Evolutionary conservation across 225 moss, liverwort and hornwort genomes (phyloP).

Genomic region (Rhytidiadelphus loreus): DNA sequence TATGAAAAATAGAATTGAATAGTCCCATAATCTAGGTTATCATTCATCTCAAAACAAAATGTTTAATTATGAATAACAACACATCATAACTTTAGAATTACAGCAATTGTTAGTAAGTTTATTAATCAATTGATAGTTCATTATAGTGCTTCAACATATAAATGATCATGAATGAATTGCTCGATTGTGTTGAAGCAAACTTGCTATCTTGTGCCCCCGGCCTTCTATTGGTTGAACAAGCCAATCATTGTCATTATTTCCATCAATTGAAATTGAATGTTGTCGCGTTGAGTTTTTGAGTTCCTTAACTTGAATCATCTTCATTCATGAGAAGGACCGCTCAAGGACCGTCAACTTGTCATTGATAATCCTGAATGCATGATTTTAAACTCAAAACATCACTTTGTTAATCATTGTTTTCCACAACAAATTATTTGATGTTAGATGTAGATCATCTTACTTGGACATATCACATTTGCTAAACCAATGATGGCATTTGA

Average conservation of each 20-base stretch:
- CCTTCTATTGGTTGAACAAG: neutral
- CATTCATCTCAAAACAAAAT: neutral
- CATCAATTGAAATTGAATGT: neutral
- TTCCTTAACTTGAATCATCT: neutral
- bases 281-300: neutral
- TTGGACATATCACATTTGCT: rapidly evolving
- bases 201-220: no score
- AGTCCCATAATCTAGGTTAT: neutral
- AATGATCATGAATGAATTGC: neutral
- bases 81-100: neutral
- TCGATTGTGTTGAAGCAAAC: neutral
- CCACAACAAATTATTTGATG: neutral
- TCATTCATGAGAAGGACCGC: neutral
- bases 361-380: neutral
- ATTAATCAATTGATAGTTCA: neutral
- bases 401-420: neutral
- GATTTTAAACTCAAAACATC: neutral
- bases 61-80: neutral
- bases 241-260: neutral
- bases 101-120: neutral
- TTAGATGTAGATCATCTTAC: no score
- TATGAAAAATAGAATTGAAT: neutral
- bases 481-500: no score
- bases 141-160: neutral
- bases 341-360: neutral